Evolutionary conservation across 177 flowering plant genomes (phyloP), one percentile per base, ranked within the genome.

Genomic region (Vitis hybrid): DNA sequence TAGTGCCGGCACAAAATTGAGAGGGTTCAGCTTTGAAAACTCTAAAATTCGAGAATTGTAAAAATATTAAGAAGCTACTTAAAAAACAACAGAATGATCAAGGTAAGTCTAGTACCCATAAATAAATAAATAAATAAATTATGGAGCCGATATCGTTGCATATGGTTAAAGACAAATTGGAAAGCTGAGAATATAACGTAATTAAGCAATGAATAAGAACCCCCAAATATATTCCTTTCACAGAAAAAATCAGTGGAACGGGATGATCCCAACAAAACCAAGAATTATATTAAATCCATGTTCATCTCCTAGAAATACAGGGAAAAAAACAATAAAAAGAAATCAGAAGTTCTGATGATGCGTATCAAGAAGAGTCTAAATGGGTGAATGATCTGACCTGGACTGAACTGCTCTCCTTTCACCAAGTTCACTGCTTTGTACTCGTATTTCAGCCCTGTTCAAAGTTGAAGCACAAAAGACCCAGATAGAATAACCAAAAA

Each of bases 391-490:
- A 6, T 35, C 72, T 73, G 24, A 94, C 98, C 97, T 54, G 88
- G 87, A 75, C 73, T 79, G 71, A 66, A 72, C 30, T 94, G 97
- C 71, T 92, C 98, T 57, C 89, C 97, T 71, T 88, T 89, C 20
- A 87, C 18, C 70, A 94, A 69, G 73, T 94, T 82, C 57, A 94
- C 93, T 11, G 97, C 84, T 65, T 77, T 78, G 78, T 92, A 89
- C 71, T 94, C 93, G 57, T 87, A 92, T 1, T 85, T 50, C 61
- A 94, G 65, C 53, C 95, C 97, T 91, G 67, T 51, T 64, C 2
- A 12, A 20, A 49, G 15, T n/a, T n/a, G 9, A 57, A 49, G 9
- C 20, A 21, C 9, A 46, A 21, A 50, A 49, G 9, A 50, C 17
- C 65, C 12, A 53, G 5, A 18, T 3, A 54, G 64, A 18, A 21